Percentiles rank a stretch among this genome's conserved stretches.
phyloP scores from a whole-genome alignment of 1,284 basidiomycete species.

The Cryptococcus sp. region DNA sequence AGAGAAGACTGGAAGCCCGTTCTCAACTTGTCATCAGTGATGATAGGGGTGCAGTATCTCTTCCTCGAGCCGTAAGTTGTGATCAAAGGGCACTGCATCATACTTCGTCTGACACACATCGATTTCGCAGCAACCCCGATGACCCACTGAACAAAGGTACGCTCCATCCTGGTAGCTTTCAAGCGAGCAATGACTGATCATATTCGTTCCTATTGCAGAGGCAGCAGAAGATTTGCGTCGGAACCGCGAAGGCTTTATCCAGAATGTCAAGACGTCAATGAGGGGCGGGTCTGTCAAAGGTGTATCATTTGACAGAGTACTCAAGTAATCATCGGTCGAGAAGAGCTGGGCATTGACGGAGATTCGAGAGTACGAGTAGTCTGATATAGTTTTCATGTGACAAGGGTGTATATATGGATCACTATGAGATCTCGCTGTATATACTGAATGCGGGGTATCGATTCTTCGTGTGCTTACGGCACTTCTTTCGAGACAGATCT shows the following conservation, averaged over 20 bases:
- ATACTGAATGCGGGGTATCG: conserved; percentile 13
- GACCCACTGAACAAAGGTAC: conserved; percentile 97
- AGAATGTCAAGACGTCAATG: conserved; percentile 83
- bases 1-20: conserved; percentile 99
- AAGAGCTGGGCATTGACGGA: too few species aligned
- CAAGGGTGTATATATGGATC: conserved; percentile 7
- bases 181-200: not conserved
- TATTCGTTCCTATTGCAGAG: conserved; percentile 60
- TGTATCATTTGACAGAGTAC: conserved; percentile 74
- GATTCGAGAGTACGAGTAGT: too few species aligned
- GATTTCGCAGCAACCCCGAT: conserved; percentile 70
- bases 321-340: conserved; percentile 22
- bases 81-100: not conserved
- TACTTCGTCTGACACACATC: too few species aligned
- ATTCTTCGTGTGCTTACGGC: not conserved
- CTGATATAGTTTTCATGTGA: too few species aligned
- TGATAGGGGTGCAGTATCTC: conserved; percentile 96
- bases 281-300: conserved; percentile 73
- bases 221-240: conserved; percentile 89
- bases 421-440: too few species aligned
- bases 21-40: conserved; percentile 92
- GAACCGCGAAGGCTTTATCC: conserved; percentile 75
- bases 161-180: not conserved
- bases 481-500: too few species aligned
- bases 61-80: conserved; percentile 79